phyloP scores from a whole-genome alignment of 2,329 filamentous ascomycete genomes.

The Cladosporium sp. region DNA sequence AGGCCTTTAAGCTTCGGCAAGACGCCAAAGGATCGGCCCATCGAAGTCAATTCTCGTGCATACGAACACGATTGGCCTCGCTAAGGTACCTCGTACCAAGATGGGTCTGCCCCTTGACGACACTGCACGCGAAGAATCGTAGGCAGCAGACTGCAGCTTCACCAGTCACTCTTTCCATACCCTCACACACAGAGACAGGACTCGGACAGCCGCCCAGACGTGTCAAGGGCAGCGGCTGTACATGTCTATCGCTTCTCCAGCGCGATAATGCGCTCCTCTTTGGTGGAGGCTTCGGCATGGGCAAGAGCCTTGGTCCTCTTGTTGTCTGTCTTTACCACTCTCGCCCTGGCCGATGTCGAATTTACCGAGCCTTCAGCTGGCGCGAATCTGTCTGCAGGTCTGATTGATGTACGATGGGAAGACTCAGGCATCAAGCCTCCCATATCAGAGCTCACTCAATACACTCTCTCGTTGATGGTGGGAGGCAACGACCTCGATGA shows the following conservation, averaged over 20 bases:
- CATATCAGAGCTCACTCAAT: constrained; percentile 50
- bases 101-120: background rate
- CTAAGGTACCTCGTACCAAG: background rate
- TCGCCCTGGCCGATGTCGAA: constrained; percentile 49
- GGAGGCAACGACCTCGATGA: constrained; percentile 47
- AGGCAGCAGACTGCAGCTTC: background rate
- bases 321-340: constrained; percentile 30
- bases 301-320: background rate
- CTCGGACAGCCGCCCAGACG: background rate
- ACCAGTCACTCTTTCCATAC: too few species aligned
- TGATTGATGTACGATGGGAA: constrained; percentile 50
- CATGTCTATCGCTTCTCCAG: background rate
- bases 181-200: background rate
- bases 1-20: background rate
- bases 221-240: background rate
- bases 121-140: background rate
- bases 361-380: constrained; percentile 54
- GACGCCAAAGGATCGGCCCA: background rate
- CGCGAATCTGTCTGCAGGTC: constrained; percentile 45
- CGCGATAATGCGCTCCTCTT: background rate
- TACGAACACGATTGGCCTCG: background rate
- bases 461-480: constrained; percentile 57
- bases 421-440: constrained; percentile 50
- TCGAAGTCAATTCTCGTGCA: background rate
- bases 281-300: background rate